These are phyloP conservation scores for Allium cepa DNA, from an alignment of 106 monocot genomes.

Conservation along the genomic window DNA sequence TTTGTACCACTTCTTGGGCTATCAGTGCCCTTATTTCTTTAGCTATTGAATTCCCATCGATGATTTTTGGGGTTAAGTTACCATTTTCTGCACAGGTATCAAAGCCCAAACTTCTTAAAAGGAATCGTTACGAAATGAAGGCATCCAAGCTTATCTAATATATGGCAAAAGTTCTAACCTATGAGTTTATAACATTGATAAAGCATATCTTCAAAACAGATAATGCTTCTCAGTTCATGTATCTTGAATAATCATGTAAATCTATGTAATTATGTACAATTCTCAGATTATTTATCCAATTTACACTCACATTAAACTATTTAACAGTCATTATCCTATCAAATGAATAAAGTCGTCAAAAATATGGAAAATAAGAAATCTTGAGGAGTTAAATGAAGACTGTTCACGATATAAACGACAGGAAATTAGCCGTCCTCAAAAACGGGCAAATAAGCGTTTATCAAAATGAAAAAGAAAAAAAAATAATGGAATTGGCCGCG, in stretches of 20 bases:
- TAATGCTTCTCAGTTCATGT: too few species aligned
- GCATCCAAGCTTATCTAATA: not conserved
- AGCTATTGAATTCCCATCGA: constrained; percentile 76
- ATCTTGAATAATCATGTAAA: not conserved
- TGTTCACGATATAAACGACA: not conserved
- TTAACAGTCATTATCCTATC: not conserved
- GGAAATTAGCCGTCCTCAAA: not conserved
- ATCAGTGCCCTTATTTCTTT: constrained; percentile 47
- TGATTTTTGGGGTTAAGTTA: constrained; percentile 34
- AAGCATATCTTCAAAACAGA: too few species aligned
- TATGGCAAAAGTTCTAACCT: not conserved
- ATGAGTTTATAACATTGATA: too few species aligned
- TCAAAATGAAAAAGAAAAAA: constrained; percentile 1
- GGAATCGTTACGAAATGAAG: too few species aligned
- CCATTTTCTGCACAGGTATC: constrained; percentile 15
- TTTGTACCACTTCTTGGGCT: constrained; percentile 48
- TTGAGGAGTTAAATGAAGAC: not conserved
- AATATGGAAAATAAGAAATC: not conserved
- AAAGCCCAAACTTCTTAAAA: not conserved
- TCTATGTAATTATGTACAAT: not conserved
- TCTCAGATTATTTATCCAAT: not conserved
- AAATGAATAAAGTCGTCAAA: not conserved
- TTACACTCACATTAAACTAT: too few species aligned
- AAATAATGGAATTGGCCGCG: not conserved
- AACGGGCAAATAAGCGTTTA: not conserved